Percentiles rank a stretch among this genome's conserved stretches.
These are phyloP conservation scores for Penicillium lividum DNA, from an alignment of 495 filamentous ascomycete species.

Conservation along the genomic window DNA sequence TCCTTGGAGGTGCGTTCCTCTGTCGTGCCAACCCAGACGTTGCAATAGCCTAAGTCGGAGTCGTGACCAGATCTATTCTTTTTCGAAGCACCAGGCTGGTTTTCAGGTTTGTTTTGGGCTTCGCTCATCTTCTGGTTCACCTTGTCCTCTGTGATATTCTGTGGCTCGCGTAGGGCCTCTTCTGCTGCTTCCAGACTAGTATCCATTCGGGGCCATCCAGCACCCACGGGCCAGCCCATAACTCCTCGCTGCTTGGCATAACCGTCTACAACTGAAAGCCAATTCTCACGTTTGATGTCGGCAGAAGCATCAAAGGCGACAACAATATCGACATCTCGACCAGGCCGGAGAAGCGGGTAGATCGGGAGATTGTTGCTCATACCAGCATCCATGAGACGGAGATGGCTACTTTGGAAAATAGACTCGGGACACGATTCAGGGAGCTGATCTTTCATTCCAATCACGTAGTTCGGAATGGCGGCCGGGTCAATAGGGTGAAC, in stretches of 20 bases:
- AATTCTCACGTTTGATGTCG: constrained; percentile 84
- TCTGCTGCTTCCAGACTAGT: constrained; percentile 55
- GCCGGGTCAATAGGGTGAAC: constrained; percentile 93
- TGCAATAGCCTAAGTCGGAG: constrained; percentile 81
- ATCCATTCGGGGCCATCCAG: constrained; percentile 76
- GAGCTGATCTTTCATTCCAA: constrained; percentile 74
- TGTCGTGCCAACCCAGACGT: constrained; percentile 88
- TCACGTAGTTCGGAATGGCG: constrained; percentile 79
- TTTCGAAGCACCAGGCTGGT: neutral
- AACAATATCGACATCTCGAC: constrained; percentile 86
- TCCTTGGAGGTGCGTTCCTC: constrained; percentile 62
- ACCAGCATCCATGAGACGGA: constrained; percentile 94
- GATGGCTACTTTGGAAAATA: constrained; percentile 64
- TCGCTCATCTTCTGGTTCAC: constrained; percentile 63
- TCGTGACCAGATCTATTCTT: constrained; percentile 14
- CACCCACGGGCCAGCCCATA: constrained; percentile 89
- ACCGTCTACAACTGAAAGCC: constrained; percentile 89
- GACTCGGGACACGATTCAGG: constrained; percentile 72
- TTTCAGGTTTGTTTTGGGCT: constrained; percentile 45
- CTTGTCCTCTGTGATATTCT: constrained; percentile 58
- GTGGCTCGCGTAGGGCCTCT: constrained; percentile 66
- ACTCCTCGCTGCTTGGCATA: constrained; percentile 86
- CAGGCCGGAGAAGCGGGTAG: constrained; percentile 87
- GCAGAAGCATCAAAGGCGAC: constrained; percentile 86
- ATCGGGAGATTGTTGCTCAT: constrained; percentile 98